Evolutionary conservation across 2,329 filamentous ascomycete genomes (phyloP).

Genomic region (Aspergillus unguis): DNA sequence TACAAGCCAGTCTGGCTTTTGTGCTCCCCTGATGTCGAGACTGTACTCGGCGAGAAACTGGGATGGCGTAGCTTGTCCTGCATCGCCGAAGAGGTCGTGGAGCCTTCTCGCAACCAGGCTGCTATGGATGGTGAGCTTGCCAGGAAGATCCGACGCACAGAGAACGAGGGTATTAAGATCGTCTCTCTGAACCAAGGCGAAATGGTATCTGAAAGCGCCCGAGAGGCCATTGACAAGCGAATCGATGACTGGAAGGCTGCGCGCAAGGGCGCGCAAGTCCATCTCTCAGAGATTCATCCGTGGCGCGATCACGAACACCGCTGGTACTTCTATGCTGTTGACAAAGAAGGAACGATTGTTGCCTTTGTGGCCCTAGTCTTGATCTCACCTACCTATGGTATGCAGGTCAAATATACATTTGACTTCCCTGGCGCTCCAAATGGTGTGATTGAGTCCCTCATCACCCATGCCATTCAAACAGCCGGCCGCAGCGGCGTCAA

Average conservation of each 20-base stretch:
- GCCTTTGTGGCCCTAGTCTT: slow-evolving; percentile 81
- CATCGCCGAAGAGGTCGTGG: slow-evolving; percentile 82
- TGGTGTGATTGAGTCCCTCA: slow-evolving; percentile 80
- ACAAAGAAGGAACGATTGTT: slow-evolving; percentile 66
- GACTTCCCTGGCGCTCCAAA: slow-evolving; percentile 86
- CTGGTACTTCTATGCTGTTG: slow-evolving; percentile 78
- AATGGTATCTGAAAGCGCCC: slow-evolving; percentile 63
- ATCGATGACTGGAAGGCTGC: slow-evolving; percentile 75
- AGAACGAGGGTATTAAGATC: slow-evolving; percentile 80
- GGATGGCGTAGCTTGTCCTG: slow-evolving; percentile 88
- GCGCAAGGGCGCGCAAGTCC: slow-evolving; percentile 82
- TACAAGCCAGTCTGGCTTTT: slow-evolving; percentile 87
- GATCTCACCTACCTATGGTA: slow-evolving; percentile 75
- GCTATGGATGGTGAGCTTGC: slow-evolving; percentile 64
- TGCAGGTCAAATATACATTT: slow-evolving; percentile 94
- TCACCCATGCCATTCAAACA: slow-evolving; percentile 66
- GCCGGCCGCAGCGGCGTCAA: slow-evolving; percentile 58
- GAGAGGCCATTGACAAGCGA: slow-evolving; percentile 65
- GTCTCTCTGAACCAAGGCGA: slow-evolving; percentile 66
- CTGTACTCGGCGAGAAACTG: slow-evolving; percentile 73
- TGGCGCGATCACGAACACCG: slow-evolving; percentile 83
- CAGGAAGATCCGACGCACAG: slow-evolving; percentile 74
- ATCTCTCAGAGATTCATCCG: slow-evolving; percentile 82
- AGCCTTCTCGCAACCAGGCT: slow-evolving; percentile 65
- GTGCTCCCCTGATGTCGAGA: slow-evolving; percentile 73